Conservation (phyloP, 2,329 filamentous ascomycete species). For the Xylariaceae sp. region DNA sequence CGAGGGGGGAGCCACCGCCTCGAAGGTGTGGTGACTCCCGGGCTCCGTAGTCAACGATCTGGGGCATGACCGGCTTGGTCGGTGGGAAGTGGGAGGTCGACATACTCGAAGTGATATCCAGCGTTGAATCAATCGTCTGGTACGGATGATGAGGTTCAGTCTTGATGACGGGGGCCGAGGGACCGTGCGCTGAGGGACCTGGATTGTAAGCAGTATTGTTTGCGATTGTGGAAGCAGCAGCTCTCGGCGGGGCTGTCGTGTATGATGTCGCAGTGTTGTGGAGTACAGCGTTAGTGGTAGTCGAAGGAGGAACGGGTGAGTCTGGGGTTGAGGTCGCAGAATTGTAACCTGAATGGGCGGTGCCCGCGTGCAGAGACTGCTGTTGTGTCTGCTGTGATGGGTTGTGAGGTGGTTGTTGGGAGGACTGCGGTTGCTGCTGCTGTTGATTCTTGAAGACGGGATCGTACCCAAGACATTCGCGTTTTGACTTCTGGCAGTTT, state of each 20-base stretch:
- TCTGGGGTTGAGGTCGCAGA: slow-evolving; percentile 30
- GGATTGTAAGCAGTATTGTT: slow-evolving; percentile 23
- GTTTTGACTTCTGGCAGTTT: slow-evolving; percentile 86
- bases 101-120: slow-evolving; percentile 48
- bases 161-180: slow-evolving; percentile 36
- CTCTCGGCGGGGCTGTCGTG: slow-evolving; percentile 26
- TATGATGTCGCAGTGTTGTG: slow-evolving; percentile 25
- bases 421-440: slow-evolving; percentile 43
- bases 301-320: slow-evolving; percentile 24
- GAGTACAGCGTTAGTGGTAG: slow-evolving; percentile 2
- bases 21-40: slow-evolving; percentile 46
- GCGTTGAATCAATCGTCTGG: slow-evolving; percentile 63
- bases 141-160: slow-evolving; percentile 54
- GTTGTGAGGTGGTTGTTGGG: slow-evolving; percentile 44
- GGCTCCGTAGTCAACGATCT: slow-evolving; percentile 28
- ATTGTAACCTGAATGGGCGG: slow-evolving; percentile 69
- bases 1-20: slow-evolving; percentile 48
- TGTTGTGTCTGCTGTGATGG: slow-evolving; percentile 34
- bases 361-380: slow-evolving; percentile 54
- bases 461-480: slow-evolving; percentile 82
- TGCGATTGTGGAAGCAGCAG: slow-evolving; percentile 19
- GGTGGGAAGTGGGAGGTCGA: slow-evolving; percentile 32
- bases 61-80: slow-evolving; percentile 25
- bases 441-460: slow-evolving; percentile 75
- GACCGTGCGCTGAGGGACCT: slow-evolving; percentile 34